A percentile compares a stretch with the other conserved stretches of the same genome.
Conservation (phyloP, 768 basidiomycete species). For the Cantharellus cinnabarinus region DNA sequence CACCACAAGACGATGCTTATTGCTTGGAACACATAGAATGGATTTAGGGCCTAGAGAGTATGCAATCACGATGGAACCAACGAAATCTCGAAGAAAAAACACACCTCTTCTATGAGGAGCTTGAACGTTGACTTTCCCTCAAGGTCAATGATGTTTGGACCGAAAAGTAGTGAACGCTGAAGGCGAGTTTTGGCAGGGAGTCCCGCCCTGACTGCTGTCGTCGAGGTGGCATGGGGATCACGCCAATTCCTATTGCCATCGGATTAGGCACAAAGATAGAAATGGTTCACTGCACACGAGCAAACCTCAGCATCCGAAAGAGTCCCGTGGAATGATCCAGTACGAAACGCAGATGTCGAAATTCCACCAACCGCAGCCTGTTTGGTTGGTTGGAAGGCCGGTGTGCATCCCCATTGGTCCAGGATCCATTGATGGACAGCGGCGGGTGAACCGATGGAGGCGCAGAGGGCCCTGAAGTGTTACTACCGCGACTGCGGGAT, state of each 20-base stretch:
- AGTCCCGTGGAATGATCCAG: constrained; percentile 67
- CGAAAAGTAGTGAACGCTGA: constrained; percentile 61
- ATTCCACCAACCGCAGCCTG: constrained; percentile 55
- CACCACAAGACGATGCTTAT: constrained; percentile 90
- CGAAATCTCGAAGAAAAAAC: constrained; percentile 3
- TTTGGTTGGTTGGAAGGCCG: constrained; percentile 18
- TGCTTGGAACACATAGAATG: constrained; percentile 97
- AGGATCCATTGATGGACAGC: not conserved
- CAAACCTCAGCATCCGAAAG: constrained; percentile 63
- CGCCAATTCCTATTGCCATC: constrained; percentile 61
- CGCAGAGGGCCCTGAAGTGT: not conserved
- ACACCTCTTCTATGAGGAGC: constrained; percentile 76
- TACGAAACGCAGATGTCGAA: constrained; percentile 81
- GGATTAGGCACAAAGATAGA: not conserved
- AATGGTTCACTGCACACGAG: not conserved
- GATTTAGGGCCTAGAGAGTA: constrained; percentile 57
- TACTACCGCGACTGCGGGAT: not conserved
- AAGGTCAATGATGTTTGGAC: constrained; percentile 73
- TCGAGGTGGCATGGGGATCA: constrained; percentile 49
- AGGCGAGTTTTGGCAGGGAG: constrained; percentile 30
- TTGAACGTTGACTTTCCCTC: constrained; percentile 61
- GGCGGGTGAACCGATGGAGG: not conserved
- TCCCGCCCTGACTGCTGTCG: constrained; percentile 44
- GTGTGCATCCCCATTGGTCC: not conserved
- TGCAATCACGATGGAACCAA: not conserved